Evolutionary conservation across 2,329 filamentous ascomycete genomes (phyloP), one percentile per base, ranked within the genome.

Genomic region (Myriosclerotinia scirpicola): DNA sequence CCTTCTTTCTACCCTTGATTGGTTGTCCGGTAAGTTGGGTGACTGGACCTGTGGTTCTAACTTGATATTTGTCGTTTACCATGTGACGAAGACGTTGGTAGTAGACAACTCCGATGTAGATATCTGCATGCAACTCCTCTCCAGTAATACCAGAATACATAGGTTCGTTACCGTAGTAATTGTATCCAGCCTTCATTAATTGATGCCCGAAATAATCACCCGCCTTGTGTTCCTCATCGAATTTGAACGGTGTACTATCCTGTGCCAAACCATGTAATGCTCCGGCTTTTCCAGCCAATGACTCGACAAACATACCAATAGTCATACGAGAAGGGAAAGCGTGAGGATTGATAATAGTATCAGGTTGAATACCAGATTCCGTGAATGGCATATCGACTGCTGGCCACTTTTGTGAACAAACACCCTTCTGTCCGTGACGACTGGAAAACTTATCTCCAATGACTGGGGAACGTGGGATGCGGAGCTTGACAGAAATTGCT

Each of bases 371-470:
- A 64, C 95, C 95, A 7, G 90, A 91, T 80, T 99, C 95, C 3
- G 92, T 93, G 80, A 98, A 99, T 4, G 95, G 95, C 91, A 99
- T 95, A 77, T 98, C 93, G 67, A 91, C 82, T 2, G 89, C 86
- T 0, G 93, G 95, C 93, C 95, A 99, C 78, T 97, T 95, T 77
- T 98, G 94, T 22, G 93, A 97, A 75, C 86, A 89, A 61, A 98
- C 95, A 87, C 95, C 95, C 80, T 99, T 99, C 78, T 99, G 95
- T 69, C 95, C 95, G 83, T 99, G 95, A 69, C 95, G 90, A 58
- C 95, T 99, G 14, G 95, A 98, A 82, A 99, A 99, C 80, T 99
- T 99, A 84, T 99, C 95, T 78, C 95, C 95, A 68, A 99, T 97
- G 73, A 97, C 85, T 8, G 95, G 95, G 22, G 90, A 88, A 74